phyloP scores from a whole-genome alignment of 345 rosid species.

The Turritis glabra region DNA sequence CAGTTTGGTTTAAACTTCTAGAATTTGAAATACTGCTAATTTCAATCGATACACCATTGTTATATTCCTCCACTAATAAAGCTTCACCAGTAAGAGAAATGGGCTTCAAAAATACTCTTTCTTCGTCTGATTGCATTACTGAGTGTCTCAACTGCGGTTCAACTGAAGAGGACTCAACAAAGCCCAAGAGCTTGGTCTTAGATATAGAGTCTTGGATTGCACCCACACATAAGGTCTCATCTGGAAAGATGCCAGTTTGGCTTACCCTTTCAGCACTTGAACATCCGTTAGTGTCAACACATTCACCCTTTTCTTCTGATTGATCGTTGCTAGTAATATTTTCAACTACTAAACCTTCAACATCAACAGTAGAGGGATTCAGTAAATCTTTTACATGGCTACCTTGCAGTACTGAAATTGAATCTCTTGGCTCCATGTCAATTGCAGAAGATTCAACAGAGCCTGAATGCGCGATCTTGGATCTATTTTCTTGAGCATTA shows the following conservation, averaged over 20 bases:
- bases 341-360: constrained; percentile 22
- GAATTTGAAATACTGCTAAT: constrained; percentile 28
- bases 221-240: not conserved
- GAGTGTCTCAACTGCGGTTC: constrained; percentile 21
- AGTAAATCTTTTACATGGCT: constrained; percentile 19
- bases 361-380: constrained; percentile 11
- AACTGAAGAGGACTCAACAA: constrained; percentile 26
- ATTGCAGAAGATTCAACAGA: constrained; percentile 19
- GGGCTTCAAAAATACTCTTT: constrained; percentile 29
- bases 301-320: constrained; percentile 33
- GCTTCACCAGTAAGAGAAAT: constrained; percentile 27
- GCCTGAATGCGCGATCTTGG: constrained; percentile 24
- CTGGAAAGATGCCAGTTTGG: constrained; percentile 30
- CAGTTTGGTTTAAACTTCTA: constrained; percentile 11
- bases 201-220: constrained; percentile 20
- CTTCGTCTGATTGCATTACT: constrained; percentile 22
- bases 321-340: constrained; percentile 17
- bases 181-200: constrained; percentile 11
- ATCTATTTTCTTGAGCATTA: constrained; percentile 2
- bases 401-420: constrained; percentile 17
- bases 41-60: not conserved
- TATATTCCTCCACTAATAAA: constrained; percentile 21
- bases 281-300: constrained; percentile 30
- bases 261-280: constrained; percentile 33
- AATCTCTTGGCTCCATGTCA: constrained; percentile 25